A percentile compares a stretch with the other conserved stretches of the same genome.
These are phyloP conservation scores for Trichoderma virens DNA, from an alignment of 495 filamentous ascomycete genomes.

Conservation along the genomic window DNA sequence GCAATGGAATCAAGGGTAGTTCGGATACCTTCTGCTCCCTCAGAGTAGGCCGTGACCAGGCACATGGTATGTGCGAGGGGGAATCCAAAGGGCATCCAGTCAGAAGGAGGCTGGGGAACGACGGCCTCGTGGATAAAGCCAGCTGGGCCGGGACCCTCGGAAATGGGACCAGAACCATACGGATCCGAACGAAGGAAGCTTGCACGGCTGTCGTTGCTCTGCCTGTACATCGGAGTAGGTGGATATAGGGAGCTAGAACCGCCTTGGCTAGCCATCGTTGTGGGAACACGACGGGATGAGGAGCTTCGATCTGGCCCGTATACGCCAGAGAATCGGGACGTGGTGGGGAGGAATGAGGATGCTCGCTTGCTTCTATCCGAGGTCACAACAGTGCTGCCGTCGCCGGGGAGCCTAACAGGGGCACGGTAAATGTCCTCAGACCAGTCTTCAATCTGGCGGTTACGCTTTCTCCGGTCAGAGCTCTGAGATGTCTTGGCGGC, in stretches of 20 bases:
- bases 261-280: slow-evolving; percentile 94
- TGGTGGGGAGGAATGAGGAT: slow-evolving; percentile 72
- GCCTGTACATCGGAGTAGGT: slow-evolving; percentile 57
- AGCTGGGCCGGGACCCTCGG: slow-evolving; percentile 71
- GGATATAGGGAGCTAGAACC: slow-evolving; percentile 69
- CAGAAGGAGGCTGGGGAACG: slow-evolving; percentile 93
- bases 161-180: slow-evolving; percentile 43
- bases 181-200: slow-evolving; percentile 45
- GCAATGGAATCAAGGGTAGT: slow-evolving; percentile 95
- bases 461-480: slow-evolving; percentile 67
- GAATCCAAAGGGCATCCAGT: slow-evolving; percentile 94
- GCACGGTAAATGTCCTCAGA: slow-evolving; percentile 93
- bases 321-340: slow-evolving; percentile 90
- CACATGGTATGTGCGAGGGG: slow-evolving; percentile 90
- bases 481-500: slow-evolving; percentile 64
- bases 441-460: slow-evolving; percentile 97
- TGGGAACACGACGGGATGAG: slow-evolving; percentile 49
- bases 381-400: slow-evolving; percentile 49
- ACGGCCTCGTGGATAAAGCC: slow-evolving; percentile 95
- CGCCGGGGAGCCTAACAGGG: slow-evolving; percentile 65
- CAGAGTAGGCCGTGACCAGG: slow-evolving; percentile 94
- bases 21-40: slow-evolving; percentile 85
- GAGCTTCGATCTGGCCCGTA: slow-evolving; percentile 59
- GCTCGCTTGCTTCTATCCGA: slow-evolving; percentile 75
- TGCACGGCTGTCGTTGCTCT: slow-evolving; percentile 59